Percentiles rank a stretch among this genome's conserved stretches.
phyloP scores from a whole-genome alignment of 2,329 filamentous ascomycete species.

The Pseudogymnoascus sp. region DNA sequence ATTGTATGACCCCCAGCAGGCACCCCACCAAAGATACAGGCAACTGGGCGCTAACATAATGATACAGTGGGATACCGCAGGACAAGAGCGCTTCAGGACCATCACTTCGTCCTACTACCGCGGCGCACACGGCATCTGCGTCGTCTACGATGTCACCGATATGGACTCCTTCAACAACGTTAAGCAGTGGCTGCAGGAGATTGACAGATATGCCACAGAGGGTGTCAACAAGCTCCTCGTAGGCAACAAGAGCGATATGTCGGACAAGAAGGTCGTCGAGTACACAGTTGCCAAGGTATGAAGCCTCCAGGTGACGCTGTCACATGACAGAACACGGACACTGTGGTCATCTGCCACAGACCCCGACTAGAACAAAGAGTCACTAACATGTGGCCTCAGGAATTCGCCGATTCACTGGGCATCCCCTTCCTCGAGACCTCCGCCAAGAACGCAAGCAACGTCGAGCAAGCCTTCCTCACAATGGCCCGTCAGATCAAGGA shows the following conservation, averaged over 20 bases:
- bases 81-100: conserved; percentile 98
- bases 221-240: conserved; percentile 99
- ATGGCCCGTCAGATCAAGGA: conserved; percentile 99
- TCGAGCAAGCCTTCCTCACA: conserved; percentile 98
- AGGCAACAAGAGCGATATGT: conserved; percentile 99
- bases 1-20: conserved; percentile 61
- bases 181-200: conserved; percentile 99
- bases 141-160: conserved; percentile 99
- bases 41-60: background rate
- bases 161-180: conserved; percentile 99
- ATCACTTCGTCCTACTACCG: conserved; percentile 99
- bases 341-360: conserved; percentile 5
- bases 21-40: background rate
- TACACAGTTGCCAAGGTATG: conserved; percentile 98
- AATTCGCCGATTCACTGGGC: conserved; percentile 96
- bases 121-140: conserved; percentile 97
- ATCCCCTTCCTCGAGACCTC: conserved; percentile 99
- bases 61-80: conserved; percentile 91
- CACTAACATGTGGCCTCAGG: conserved; percentile 45
- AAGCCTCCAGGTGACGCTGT: conserved; percentile 22
- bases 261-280: conserved; percentile 99
- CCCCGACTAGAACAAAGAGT: background rate
- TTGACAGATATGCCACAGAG: conserved; percentile 97
- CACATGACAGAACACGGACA: conserved; percentile 12
- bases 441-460: conserved; percentile 98